Evolutionary conservation across 148 eudicot genomes (phyloP).

Genomic region (Chenopodium album): DNA sequence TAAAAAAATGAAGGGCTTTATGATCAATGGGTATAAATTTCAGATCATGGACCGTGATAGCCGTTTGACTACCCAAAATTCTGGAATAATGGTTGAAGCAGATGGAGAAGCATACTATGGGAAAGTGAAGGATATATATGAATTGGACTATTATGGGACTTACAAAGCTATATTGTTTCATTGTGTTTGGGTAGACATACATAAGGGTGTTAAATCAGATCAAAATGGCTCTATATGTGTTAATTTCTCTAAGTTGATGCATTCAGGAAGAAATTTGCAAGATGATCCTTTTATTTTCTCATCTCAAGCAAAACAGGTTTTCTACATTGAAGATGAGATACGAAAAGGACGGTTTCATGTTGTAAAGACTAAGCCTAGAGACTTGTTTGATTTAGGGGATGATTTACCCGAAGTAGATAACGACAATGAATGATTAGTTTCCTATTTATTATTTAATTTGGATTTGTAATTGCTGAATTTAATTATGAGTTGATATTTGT

Average conservation of each 20-base stretch:
- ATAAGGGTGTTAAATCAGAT: background rate
- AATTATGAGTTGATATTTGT: background rate
- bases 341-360: slow-evolving; percentile 22
- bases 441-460: too few relatives aligned
- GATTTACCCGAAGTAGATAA: background rate
- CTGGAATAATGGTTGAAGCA: background rate
- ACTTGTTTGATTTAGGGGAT: slow-evolving; percentile 24
- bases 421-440: too few relatives aligned
- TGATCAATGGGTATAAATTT: background rate
- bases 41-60: background rate
- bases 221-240: background rate
- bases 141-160: too few relatives aligned
- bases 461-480: background rate
- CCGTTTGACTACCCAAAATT: background rate
- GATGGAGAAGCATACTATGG: too few relatives aligned
- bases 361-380: slow-evolving; percentile 23
- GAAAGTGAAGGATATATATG: too few relatives aligned
- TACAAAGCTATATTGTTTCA: slow-evolving; percentile 9
- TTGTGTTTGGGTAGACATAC: slow-evolving; percentile 23
- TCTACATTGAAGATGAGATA: slow-evolving; percentile 23
- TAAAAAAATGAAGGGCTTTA: background rate
- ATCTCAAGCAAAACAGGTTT: slow-evolving; percentile 27
- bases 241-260: slow-evolving; percentile 25
- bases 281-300: slow-evolving; percentile 33
- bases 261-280: slow-evolving; percentile 14